Percentiles rank a stretch among this genome's conserved stretches.
Conservation (phyloP, 345 rosid genomes). For the Ceriops decandra region DNA sequence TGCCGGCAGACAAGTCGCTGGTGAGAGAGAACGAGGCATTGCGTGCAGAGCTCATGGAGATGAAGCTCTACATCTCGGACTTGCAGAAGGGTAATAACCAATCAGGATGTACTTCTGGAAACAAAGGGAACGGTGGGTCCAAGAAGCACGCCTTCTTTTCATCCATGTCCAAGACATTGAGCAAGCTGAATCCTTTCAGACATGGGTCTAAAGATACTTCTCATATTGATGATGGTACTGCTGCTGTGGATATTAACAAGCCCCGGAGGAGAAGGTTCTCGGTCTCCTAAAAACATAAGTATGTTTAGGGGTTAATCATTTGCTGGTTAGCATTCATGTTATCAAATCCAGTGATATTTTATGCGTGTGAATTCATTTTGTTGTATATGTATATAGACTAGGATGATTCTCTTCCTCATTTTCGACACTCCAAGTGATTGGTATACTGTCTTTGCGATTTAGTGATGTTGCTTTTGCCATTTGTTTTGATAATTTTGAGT, state of each 20-base stretch:
- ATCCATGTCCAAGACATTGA: constrained; percentile 79
- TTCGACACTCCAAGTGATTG: too few species aligned
- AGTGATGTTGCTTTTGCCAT: too few species aligned
- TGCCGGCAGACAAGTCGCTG: constrained; percentile 61
- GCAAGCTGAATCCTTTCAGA: constrained; percentile 80
- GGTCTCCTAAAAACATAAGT: constrained; percentile 36
- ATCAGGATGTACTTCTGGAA: constrained; percentile 24
- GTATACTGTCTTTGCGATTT: too few species aligned
- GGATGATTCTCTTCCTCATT: too few species aligned
- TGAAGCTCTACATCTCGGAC: constrained; percentile 73
- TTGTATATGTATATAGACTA: too few species aligned
- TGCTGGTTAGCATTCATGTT: too few species aligned
- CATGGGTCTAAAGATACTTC: constrained; percentile 87
- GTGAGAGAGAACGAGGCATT: constrained; percentile 80
- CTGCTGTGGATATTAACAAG: constrained; percentile 52
- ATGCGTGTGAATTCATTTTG: too few species aligned
- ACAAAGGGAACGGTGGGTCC: constrained; percentile 22
- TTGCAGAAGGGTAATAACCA: constrained; percentile 41
- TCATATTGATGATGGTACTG: constrained; percentile 48
- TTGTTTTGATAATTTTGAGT: too few species aligned
- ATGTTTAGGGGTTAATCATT: too few species aligned
- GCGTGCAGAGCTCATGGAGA: constrained; percentile 71
- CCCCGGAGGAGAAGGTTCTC: constrained; percentile 97
- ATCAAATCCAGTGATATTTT: too few species aligned
- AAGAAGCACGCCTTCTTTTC: constrained; percentile 58